A percentile compares a stretch with the other conserved stretches of the same genome.
These are phyloP conservation scores for Mycosphaerella sp. DNA, from an alignment of 2,329 filamentous ascomycete genomes.

Conservation along the genomic window DNA sequence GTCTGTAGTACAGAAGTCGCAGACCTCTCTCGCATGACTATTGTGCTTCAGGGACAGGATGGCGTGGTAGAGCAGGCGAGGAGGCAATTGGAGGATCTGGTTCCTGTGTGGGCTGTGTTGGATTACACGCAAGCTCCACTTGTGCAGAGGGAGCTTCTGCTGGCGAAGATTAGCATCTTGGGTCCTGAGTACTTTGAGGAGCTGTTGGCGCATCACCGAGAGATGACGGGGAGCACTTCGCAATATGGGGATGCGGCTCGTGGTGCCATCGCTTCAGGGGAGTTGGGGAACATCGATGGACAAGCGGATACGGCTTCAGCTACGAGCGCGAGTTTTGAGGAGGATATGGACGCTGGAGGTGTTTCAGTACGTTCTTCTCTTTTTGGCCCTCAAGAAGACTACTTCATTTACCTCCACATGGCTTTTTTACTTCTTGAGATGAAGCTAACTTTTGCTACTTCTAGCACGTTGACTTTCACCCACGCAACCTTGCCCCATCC, in stretches of 20 bases:
- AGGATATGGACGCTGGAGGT: neutral
- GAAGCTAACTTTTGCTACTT: neutral
- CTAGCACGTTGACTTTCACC: conserved; percentile 68
- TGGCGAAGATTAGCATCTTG: conserved; percentile 94
- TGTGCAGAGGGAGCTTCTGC: conserved; percentile 88
- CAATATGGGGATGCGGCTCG: conserved; percentile 16
- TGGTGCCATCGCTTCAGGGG: conserved; percentile 25
- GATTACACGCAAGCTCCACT: conserved; percentile 91
- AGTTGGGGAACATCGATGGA: conserved; percentile 17
- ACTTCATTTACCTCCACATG: no score
- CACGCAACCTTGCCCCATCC: conserved; percentile 74
- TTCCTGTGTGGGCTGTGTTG: conserved; percentile 95
- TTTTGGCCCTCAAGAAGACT: neutral
- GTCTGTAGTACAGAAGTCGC: conserved; percentile 97
- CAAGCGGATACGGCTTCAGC: conserved; percentile 11
- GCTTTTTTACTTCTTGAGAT: neutral
- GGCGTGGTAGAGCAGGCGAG: conserved; percentile 96
- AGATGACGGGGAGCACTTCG: conserved; percentile 56
- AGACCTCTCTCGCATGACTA: conserved; percentile 97
- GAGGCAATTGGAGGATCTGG: conserved; percentile 89
- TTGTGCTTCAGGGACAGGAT: conserved; percentile 92
- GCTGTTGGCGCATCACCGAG: conserved; percentile 87
- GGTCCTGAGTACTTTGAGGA: conserved; percentile 99
- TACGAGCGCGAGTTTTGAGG: conserved; percentile 7
- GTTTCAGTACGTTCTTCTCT: conserved; percentile 2